Evolutionary conservation across 106 monocot genomes (phyloP), one percentile per base, ranked within the genome.

Genomic region (Narthecium ossifragum): DNA sequence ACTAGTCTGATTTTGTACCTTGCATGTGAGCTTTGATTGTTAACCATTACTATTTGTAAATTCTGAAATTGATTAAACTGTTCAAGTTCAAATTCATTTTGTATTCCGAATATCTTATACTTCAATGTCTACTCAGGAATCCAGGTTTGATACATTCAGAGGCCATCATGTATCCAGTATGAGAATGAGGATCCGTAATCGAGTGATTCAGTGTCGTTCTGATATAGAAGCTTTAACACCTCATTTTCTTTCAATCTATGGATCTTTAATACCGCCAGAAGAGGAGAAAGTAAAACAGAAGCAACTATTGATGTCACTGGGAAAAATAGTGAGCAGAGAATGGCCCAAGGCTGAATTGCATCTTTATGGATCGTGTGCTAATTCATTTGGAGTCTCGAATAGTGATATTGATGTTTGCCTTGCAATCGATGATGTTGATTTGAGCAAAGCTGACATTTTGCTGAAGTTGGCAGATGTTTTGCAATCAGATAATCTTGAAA

Each of bases 341-440:
- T 98, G 91, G 98, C 82, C 98, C 27, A 59, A 72, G 71, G 81
- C 98, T 51, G 60, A 66, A 51, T 74, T 98, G 1, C 75, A 84
- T 53, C 58, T 91, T 55, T 98, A 98, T 69, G 98, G 98, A 60
- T 98, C 98, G 24, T 98, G 91, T 80, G 98, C 98, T 34, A 98
- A 87, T 68, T 87, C 87, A 23, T 98, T 98, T 65, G 98, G 84
- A 48, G 83, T 82, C 51, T 87, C 91, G 67, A 98, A 87, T 36
- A 81, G 98, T 69, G 98, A 98, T 55, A 85, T 98, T 70, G 98
- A 98, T 75, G 32, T 93, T 57, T 93, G 93, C 59, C 86, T 98
- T 58, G 72, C 80, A 64, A 90, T 98, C 61, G 69, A 79, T 59
- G 71, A 76, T 39, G 59, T 21, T 31, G 66, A 85, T 26, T 60